These are phyloP conservation scores for Picea glauca DNA, from an alignment of 75 land plant species.

Conservation along the genomic window DNA sequence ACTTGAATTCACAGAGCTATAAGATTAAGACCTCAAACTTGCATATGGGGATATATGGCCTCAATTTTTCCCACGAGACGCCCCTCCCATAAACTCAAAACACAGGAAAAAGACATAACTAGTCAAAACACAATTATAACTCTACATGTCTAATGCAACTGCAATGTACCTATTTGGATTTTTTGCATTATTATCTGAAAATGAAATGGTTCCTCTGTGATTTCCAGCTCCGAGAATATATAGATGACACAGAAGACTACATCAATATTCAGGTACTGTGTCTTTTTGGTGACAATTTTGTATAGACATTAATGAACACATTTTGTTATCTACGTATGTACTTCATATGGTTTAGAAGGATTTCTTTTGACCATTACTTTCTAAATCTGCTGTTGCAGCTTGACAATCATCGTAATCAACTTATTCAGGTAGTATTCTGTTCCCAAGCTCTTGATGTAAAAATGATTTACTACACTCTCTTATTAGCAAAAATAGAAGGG, in stretches of 20 bases:
- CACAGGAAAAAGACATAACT: neutral
- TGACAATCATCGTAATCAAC: conserved; percentile 97
- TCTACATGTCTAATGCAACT: neutral
- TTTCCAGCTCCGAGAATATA: conserved; percentile 93
- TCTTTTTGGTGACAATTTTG: neutral
- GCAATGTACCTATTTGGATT: no score
- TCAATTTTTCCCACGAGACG: neutral
- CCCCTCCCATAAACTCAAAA: no score
- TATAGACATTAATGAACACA: neutral
- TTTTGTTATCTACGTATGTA: no score
- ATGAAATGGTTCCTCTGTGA: neutral
- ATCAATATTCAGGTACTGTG: conserved; percentile 89
- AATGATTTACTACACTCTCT: neutral
- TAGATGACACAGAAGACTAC: conserved; percentile 98
- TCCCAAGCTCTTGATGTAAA: neutral
- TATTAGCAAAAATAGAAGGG: no score
- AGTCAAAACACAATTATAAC: neutral
- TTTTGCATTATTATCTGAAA: no score
- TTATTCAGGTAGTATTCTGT: conserved; percentile 74
- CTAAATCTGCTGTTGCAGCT: conserved; percentile 56
- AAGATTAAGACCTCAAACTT: neutral
- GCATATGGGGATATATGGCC: neutral
- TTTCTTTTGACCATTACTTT: conserved; percentile 7
- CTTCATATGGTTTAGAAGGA: neutral
- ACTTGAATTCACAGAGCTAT: neutral